Conservation (phyloP, 129 eudicot genomes). For the Dittrichia graveolens region DNA sequence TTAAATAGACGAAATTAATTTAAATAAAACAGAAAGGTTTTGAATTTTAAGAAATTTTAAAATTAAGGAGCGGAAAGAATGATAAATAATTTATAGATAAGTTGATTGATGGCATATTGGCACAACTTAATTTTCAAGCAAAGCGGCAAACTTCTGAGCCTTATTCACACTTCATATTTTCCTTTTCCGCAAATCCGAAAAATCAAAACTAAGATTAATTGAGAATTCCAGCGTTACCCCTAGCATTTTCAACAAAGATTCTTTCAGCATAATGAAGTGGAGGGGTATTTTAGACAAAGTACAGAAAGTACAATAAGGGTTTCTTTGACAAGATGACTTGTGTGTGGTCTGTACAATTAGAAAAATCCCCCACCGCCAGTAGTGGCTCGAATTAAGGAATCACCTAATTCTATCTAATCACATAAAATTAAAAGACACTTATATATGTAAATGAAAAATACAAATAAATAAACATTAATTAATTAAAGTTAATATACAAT, state of each 20-base stretch:
- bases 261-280: not conserved
- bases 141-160: slow-evolving; percentile 55
- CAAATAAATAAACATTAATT: too few species aligned
- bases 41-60: too few species aligned
- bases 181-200: slow-evolving; percentile 13
- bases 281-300: slow-evolving; percentile 36
- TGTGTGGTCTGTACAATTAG: slow-evolving; percentile 5
- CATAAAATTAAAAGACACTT: not conserved
- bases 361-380: slow-evolving; percentile 32
- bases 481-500: too few species aligned
- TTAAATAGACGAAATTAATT: too few species aligned
- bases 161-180: slow-evolving; percentile 28
- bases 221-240: slow-evolving; percentile 21
- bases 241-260: slow-evolving; percentile 12
- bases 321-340: slow-evolving; percentile 32
- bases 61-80: too few species aligned
- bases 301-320: slow-evolving; percentile 41
- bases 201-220: not conserved
- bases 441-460: not conserved
- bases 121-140: slow-evolving; percentile 72
- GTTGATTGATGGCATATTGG: not conserved
- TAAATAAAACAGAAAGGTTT: too few species aligned
- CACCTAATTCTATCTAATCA: slow-evolving; percentile 29
- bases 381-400: slow-evolving; percentile 48
- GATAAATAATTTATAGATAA: too few species aligned